A percentile compares a stretch with the other conserved stretches of the same genome.
phyloP scores from a whole-genome alignment of 306 rosid genomes.

The Sphenostylis stenocarpa region DNA sequence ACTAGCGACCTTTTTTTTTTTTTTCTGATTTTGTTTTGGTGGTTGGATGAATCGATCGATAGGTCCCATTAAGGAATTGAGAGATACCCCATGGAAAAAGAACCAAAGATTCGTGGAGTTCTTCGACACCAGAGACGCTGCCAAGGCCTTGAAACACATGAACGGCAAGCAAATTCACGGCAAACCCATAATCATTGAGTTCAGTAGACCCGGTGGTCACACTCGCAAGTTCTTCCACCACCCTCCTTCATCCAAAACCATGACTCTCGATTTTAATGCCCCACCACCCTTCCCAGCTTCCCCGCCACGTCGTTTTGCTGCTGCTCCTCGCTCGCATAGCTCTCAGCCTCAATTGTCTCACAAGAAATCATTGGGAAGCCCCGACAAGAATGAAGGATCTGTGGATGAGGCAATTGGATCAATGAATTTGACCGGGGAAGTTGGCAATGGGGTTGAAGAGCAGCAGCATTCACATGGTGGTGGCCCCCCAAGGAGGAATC shows the following conservation, averaged over 20 bases:
- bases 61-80: conserved; percentile 86
- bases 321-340: conserved; percentile 15
- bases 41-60: not conserved
- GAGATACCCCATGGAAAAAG: conserved; percentile 70
- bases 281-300: not conserved
- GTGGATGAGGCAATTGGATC: conserved; percentile 37
- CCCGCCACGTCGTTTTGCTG: conserved; percentile 11
- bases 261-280: not conserved
- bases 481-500: conserved; percentile 17
- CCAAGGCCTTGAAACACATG: conserved; percentile 65
- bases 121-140: conserved; percentile 76
- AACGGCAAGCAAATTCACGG: conserved; percentile 73
- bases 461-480: conserved; percentile 10
- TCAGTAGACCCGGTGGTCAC: conserved; percentile 74
- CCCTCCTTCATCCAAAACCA: not conserved
- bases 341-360: not conserved
- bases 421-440: conserved; percentile 41
- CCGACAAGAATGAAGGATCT: not conserved
- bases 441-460: conserved; percentile 24
- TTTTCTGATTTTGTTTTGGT: not conserved
- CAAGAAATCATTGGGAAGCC: not conserved
- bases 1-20: not conserved
- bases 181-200: conserved; percentile 57
- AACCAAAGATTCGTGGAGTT: conserved; percentile 83
- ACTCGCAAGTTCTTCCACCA: conserved; percentile 43